These are phyloP conservation scores for Podaxis carcinomalis DNA, from an alignment of 768 basidiomycete species.

Conservation along the genomic window DNA sequence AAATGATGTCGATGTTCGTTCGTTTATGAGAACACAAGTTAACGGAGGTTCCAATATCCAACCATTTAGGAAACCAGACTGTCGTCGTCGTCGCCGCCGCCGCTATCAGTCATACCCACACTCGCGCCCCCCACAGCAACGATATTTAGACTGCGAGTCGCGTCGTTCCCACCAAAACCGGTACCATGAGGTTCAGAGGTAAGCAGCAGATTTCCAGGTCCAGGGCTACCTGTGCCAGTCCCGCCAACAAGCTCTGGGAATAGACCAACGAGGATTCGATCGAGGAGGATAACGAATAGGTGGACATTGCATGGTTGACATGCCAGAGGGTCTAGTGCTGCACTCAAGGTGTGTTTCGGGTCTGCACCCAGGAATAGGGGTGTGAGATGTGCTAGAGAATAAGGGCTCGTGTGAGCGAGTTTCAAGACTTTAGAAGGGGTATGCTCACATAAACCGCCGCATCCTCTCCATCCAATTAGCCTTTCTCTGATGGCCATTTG, in stretches of 20 bases:
- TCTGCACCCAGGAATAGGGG: constrained; percentile 54
- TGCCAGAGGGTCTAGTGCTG: constrained; percentile 57
- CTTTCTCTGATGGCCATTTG: constrained; percentile 52
- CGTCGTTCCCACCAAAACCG: neutral
- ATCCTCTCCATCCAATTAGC: constrained; percentile 34
- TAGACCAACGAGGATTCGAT: constrained; percentile 61
- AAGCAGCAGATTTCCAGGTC: neutral
- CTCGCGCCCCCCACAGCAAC: neutral
- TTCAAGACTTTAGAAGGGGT: neutral
- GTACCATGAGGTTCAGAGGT: neutral
- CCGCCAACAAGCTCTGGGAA: constrained; percentile 68
- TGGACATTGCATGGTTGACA: constrained; percentile 74
- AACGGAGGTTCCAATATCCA: neutral
- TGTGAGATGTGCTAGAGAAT: constrained; percentile 33
- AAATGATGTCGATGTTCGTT: neutral
- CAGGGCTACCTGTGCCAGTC: neutral
- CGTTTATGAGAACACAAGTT: neutral
- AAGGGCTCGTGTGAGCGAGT: neutral
- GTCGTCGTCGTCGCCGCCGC: neutral
- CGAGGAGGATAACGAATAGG: constrained; percentile 68
- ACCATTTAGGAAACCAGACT: neutral
- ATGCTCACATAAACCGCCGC: constrained; percentile 30
- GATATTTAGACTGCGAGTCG: neutral
- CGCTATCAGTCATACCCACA: neutral
- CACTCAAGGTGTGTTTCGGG: constrained; percentile 42